Conservation (phyloP, 257 asterid genomes). For the Solanum etuberosum region DNA sequence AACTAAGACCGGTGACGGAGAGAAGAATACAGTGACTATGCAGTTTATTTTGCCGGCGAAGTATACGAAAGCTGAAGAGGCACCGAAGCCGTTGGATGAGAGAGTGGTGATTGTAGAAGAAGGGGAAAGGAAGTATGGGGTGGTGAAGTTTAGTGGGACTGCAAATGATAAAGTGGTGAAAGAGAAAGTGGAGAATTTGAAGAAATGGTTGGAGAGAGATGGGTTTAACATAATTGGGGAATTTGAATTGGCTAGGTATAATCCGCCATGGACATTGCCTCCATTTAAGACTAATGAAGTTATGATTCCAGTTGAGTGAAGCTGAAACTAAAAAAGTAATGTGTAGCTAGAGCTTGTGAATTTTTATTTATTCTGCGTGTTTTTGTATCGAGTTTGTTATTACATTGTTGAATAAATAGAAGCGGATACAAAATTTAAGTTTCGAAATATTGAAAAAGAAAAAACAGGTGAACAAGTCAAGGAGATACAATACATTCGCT, state of each 20-base stretch:
- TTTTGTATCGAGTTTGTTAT: background rate
- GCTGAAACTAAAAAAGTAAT: background rate
- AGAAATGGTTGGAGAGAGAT: constrained; percentile 56
- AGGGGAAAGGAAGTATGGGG: constrained; percentile 73
- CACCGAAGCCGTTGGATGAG: constrained; percentile 82
- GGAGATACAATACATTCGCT: too few species aligned
- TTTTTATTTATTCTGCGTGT: background rate
- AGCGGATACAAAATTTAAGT: background rate
- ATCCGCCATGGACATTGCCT: constrained; percentile 93
- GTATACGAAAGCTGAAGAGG: constrained; percentile 54
- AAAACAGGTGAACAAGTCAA: too few species aligned
- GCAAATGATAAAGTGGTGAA: constrained; percentile 57
- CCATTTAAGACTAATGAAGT: constrained; percentile 73
- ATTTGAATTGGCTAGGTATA: constrained; percentile 74
- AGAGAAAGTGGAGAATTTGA: constrained; percentile 53
- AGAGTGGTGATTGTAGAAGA: constrained; percentile 69
- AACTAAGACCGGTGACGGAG: constrained; percentile 27
- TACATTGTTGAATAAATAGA: background rate
- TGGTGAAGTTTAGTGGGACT: constrained; percentile 64
- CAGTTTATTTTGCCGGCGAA: constrained; percentile 69
- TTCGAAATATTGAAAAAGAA: too few species aligned
- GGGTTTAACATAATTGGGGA: constrained; percentile 59
- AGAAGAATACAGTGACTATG: constrained; percentile 45
- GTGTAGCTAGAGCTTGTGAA: background rate
- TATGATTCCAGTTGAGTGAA: constrained; percentile 66